These are phyloP conservation scores for Trichosporon sp. DNA, from an alignment of 1,284 basidiomycete genomes.

Conservation along the genomic window DNA sequence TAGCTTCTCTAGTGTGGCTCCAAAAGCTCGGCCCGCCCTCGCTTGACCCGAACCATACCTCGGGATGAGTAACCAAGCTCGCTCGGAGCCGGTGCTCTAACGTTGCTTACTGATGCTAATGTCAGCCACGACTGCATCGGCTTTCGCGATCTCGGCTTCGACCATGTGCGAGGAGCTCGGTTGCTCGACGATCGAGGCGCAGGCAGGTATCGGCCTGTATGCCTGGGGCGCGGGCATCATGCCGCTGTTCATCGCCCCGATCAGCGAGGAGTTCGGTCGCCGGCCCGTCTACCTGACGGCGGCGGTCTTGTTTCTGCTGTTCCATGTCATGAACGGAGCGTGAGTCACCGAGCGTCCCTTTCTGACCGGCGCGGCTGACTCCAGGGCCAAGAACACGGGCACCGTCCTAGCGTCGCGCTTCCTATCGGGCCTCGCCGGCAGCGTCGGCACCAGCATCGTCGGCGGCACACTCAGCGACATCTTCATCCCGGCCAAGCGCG, in stretches of 20 bases:
- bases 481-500: slow-evolving; percentile 37
- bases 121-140: slow-evolving; percentile 56
- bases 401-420: slow-evolving; percentile 66
- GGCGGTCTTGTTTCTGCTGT: slow-evolving; percentile 56
- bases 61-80: not conserved
- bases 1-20: too few species aligned
- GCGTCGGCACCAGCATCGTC: slow-evolving; percentile 66
- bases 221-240: slow-evolving; percentile 63
- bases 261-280: slow-evolving; percentile 73
- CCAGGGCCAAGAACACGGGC: slow-evolving; percentile 62
- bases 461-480: slow-evolving; percentile 72
- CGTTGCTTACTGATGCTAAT: too few species aligned
- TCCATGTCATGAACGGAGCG: slow-evolving; percentile 61
- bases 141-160: slow-evolving; percentile 59
- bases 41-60: not conserved
- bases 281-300: slow-evolving; percentile 64
- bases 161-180: slow-evolving; percentile 65
- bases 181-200: slow-evolving; percentile 59
- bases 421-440: slow-evolving; percentile 60
- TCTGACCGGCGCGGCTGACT: slow-evolving; percentile 20
- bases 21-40: not conserved
- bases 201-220: slow-evolving; percentile 60
- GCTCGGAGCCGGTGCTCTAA: not conserved
- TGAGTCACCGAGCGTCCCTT: slow-evolving; percentile 48
- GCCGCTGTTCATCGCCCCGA: slow-evolving; percentile 66